Evolutionary conservation across 2,329 filamentous ascomycete species (phyloP).

Genomic region (Ceratocystis cacaofunesta): DNA sequence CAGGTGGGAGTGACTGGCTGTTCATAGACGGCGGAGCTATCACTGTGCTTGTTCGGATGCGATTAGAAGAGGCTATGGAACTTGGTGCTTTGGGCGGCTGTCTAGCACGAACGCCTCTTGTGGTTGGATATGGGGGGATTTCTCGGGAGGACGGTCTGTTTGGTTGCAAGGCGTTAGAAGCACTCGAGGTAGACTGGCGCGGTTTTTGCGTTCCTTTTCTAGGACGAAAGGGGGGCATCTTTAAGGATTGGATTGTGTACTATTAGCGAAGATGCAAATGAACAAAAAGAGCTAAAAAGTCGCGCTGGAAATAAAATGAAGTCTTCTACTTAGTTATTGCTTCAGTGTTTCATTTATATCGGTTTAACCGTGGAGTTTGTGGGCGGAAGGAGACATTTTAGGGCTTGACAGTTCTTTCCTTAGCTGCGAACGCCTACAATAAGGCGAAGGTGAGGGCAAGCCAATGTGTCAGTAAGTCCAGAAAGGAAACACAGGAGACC

Average conservation of each 20-base stretch:
- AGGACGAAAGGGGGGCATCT: background rate
- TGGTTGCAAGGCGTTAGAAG: background rate
- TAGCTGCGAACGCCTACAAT: background rate
- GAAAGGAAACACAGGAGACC: background rate
- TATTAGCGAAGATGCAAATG: background rate
- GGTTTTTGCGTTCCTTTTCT: background rate
- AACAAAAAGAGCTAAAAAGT: too few species aligned
- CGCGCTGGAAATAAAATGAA: background rate
- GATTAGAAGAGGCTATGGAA: background rate
- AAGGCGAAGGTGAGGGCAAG: background rate
- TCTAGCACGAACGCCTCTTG: background rate
- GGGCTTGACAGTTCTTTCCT: background rate
- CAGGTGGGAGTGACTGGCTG: background rate
- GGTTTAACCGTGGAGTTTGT: background rate
- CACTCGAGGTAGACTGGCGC: background rate
- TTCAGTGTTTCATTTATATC: background rate
- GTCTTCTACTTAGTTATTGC: background rate
- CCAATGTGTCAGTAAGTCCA: background rate
- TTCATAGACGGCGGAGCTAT: background rate
- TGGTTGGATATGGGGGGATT: background rate
- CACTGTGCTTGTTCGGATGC: background rate
- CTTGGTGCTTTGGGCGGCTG: background rate
- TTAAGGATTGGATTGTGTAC: too few species aligned
- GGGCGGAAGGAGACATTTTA: background rate
- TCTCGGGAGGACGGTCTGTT: background rate